Base-by-base conservation (phyloP, 345 rosid species). In the Crucihimalaya himalaica region DNA sequence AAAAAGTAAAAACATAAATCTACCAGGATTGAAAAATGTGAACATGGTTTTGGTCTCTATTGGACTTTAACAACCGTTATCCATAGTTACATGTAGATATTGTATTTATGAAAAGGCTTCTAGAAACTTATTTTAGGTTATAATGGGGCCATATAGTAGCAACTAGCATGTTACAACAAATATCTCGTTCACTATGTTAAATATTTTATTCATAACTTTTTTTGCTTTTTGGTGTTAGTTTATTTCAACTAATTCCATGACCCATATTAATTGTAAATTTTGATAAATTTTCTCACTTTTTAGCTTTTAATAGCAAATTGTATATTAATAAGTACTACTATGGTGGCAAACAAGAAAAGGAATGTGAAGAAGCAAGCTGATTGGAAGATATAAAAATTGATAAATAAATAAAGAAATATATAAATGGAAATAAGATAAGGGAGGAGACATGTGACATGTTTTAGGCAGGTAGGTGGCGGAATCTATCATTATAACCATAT, bases 361-460 rank as follows among this genome's bases (percentile, higher is more conserved):
- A 60, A 75, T 60, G 67, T 58, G 67, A 7, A 70, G 69, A 74
- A 66, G 3, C 25, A 57, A 57, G 15, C 20, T 63, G 56, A 66
- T 35, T 66, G 78, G 45, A 6, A 60, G 19, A 62, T 8, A 53
- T 18, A 40, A 43, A 56, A 20, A 66, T 20, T 13, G 8, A 20
- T 21, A 6, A 34, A 39, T 59, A 42, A 29, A 60, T 34, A 66
- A 47, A 66, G 5, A 45, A 43, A 23, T 15, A 45, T 32, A 34
- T 37, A 10, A 70, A 29, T 40, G 42, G 8, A 29, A 77, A 55
- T 70, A 63, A 70, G 71, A 77, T 65, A 63, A 77, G 55, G 47
- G 21, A 63, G 76, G 28, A 64, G 62, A 70, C 76, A 77, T 70
- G 76, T 77, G 80, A 70, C 80, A 77, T 77, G 76, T 77, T 77